Conservation (phyloP, 495 filamentous ascomycete species). For the Neurospora tetrasperma region DNA sequence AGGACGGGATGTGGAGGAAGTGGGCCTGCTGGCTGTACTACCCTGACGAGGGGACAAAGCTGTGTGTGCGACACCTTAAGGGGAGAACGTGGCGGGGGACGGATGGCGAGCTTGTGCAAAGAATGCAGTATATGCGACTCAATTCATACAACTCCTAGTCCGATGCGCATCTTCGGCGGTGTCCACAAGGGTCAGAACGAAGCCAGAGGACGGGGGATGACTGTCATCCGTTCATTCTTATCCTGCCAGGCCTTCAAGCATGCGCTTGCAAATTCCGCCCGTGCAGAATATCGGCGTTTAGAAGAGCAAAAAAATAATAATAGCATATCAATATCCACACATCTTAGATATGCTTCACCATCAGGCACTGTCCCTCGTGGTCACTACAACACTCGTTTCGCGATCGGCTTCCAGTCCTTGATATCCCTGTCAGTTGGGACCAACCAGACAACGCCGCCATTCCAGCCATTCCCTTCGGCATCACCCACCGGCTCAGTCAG, state of each 20-base stretch:
- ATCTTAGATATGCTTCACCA: neutral
- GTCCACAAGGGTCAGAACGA: neutral
- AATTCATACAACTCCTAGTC: neutral
- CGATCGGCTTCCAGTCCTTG: conserved; percentile 22
- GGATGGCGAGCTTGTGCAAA: conserved; percentile 20
- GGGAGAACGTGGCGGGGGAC: conserved; percentile 33
- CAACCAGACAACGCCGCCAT: conserved; percentile 23
- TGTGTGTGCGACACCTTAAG: conserved; percentile 33
- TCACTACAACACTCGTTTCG: conserved; percentile 11
- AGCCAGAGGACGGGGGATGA: neutral
- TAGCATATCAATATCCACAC: neutral
- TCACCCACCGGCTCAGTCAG: conserved; percentile 1
- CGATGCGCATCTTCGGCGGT: neutral
- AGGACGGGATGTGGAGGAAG: conserved; percentile 31
- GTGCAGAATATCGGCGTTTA: neutral
- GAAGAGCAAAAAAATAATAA: neutral
- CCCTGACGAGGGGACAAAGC: conserved; percentile 27
- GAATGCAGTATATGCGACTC: conserved; percentile 18
- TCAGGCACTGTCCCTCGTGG: neutral
- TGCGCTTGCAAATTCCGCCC: neutral
- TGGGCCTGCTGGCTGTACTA: conserved; percentile 43
- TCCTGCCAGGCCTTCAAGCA: neutral
- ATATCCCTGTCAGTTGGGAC: conserved; percentile 21
- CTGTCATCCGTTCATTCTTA: neutral
- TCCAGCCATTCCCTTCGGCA: conserved; percentile 13